Percentiles rank a stretch among this genome's conserved stretches.
Evolutionary conservation across 2,329 filamentous ascomycete species (phyloP).

Genomic region (Lecanosticta acicola): DNA sequence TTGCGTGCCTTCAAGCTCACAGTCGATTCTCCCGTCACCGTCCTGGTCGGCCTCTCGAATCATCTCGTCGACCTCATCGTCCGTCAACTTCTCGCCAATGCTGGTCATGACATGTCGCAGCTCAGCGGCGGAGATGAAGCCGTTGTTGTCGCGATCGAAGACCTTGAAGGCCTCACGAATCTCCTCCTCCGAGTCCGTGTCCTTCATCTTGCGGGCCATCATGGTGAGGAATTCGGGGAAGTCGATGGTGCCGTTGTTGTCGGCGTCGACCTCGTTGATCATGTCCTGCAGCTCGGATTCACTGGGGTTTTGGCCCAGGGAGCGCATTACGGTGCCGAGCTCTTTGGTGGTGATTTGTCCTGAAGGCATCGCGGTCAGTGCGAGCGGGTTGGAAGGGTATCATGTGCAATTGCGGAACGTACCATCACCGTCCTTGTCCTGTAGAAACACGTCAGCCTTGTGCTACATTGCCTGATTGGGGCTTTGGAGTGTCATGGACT

Average conservation of each 20-base stretch:
- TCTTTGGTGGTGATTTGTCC: constrained; percentile 61
- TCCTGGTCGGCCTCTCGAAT: constrained; percentile 60
- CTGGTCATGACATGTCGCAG: constrained; percentile 59
- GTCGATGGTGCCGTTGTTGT: constrained; percentile 61
- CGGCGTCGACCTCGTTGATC: constrained; percentile 61
- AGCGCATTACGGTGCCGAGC: constrained; percentile 59
- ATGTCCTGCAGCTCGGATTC: constrained; percentile 60
- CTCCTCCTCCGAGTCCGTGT: constrained; percentile 58
- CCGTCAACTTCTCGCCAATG: constrained; percentile 59
- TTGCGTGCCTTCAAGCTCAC: constrained; percentile 35
- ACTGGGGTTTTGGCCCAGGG: constrained; percentile 58
- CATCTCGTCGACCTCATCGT: constrained; percentile 62
- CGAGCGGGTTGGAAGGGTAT: background rate
- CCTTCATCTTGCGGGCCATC: constrained; percentile 60
- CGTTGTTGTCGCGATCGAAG: constrained; percentile 61
- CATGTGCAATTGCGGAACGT: no score
- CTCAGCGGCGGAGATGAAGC: constrained; percentile 59
- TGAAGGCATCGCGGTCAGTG: constrained; percentile 29
- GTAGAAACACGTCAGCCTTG: constrained; percentile 22
- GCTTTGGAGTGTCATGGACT: constrained; percentile 43
- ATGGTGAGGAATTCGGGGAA: constrained; percentile 62
- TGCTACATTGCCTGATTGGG: constrained; percentile 5
- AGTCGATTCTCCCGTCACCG: constrained; percentile 60
- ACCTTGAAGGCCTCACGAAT: constrained; percentile 61
- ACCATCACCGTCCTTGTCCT: constrained; percentile 58